Percentiles rank a stretch among this genome's conserved stretches.
These are phyloP conservation scores for Salvia miltiorrhiza DNA, from an alignment of 257 asterid genomes.

Conservation along the genomic window DNA sequence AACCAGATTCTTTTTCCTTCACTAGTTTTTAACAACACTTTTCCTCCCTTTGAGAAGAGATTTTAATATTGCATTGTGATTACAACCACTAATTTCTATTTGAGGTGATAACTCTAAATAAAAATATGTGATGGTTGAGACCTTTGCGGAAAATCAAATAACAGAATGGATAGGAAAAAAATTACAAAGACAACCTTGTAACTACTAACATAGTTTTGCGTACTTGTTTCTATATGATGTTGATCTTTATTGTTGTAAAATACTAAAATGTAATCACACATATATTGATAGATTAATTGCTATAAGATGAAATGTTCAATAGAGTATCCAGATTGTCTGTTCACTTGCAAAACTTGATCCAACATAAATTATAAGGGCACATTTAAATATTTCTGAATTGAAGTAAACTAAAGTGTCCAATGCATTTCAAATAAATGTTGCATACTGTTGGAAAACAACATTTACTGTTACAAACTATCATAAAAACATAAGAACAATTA, in stretches of 20 bases:
- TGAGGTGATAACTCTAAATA: not conserved
- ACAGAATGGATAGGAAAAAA: not conserved
- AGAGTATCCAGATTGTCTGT: not conserved
- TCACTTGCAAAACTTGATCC: not conserved
- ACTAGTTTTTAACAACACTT: slow-evolving; percentile 9
- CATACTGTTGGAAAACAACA: not conserved
- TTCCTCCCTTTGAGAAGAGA: slow-evolving; percentile 6
- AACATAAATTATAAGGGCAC: not conserved
- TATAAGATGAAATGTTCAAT: not conserved
- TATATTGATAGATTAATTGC: not conserved
- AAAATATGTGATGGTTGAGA: slow-evolving; percentile 3
- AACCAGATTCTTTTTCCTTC: not conserved
- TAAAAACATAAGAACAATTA: not conserved
- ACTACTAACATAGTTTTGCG: not conserved
- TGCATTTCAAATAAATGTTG: not conserved
- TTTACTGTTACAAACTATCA: not conserved
- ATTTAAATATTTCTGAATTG: not conserved
- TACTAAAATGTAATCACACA: not conserved
- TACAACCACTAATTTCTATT: slow-evolving; percentile 14
- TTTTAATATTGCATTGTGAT: not conserved
- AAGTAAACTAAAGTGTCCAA: not conserved
- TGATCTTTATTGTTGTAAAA: not conserved
- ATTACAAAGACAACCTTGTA: not conserved
- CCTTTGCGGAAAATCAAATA: not conserved
- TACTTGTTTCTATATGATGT: not conserved